A percentile compares a stretch with the other conserved stretches of the same genome.
phyloP scores from a whole-genome alignment of 108 stramenopile genomes.

The Nannochloropsis oceanica region DNA sequence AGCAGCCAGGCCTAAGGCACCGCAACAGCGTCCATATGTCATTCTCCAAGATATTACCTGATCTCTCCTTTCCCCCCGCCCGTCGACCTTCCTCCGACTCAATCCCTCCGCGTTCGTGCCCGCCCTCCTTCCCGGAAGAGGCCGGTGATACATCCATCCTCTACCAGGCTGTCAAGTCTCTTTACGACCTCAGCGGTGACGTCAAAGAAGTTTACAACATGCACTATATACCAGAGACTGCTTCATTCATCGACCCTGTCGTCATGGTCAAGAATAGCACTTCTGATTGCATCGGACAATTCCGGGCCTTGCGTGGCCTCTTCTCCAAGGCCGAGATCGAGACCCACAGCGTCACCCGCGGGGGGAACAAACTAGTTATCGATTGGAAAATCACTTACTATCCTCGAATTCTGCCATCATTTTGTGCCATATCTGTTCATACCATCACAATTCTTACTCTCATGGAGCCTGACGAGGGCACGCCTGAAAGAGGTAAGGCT shows the following conservation, averaged over 20 bases:
- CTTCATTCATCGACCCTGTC: not conserved
- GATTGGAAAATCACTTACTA: not conserved
- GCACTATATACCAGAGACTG: not conserved
- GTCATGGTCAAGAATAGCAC: not conserved
- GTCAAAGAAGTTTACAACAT: not conserved
- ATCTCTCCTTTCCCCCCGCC: not conserved
- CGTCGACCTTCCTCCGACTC: not conserved
- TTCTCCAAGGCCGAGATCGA: not conserved
- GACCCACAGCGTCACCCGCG: not conserved
- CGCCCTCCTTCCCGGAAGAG: not conserved
- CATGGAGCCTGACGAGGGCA: not conserved
- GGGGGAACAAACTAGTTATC: not conserved
- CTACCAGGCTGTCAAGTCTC: not conserved
- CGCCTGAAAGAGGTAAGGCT: not conserved
- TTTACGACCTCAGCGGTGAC: not conserved
- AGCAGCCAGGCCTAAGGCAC: too few relatives aligned
- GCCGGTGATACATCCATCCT: not conserved
- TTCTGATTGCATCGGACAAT: not conserved
- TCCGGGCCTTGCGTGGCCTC: not conserved
- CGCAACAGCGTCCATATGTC: too few relatives aligned
- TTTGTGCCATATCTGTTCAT: not conserved
- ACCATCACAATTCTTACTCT: not conserved
- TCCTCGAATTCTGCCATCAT: not conserved
- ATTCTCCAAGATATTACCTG: too few relatives aligned
- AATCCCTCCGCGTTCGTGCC: not conserved